Conservation (phyloP, 306 rosid genomes). For the Fagus sylvatica region DNA sequence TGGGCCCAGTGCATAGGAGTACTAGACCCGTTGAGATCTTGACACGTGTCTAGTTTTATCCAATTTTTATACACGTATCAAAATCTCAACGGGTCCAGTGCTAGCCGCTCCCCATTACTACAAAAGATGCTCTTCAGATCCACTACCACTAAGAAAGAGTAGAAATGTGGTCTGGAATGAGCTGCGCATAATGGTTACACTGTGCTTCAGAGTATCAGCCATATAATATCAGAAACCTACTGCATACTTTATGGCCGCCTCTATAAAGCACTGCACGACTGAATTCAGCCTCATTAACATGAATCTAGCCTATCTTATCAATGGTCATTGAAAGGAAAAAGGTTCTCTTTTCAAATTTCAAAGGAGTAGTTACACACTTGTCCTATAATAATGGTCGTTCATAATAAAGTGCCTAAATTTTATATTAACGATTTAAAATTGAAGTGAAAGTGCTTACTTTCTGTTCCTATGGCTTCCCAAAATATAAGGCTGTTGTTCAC, state of each 20-base stretch:
- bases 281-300: not conserved
- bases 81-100: too few relatives aligned
- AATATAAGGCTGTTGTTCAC: not conserved
- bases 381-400: too few relatives aligned
- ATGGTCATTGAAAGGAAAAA: not conserved
- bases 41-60: too few relatives aligned
- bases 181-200: not conserved
- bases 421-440: too few relatives aligned
- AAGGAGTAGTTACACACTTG: too few relatives aligned
- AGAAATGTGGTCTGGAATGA: not conserved
- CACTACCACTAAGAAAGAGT: not conserved
- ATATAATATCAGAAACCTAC: slow-evolving; percentile 3
- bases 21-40: too few relatives aligned
- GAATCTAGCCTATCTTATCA: slow-evolving; percentile 6
- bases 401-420: too few relatives aligned
- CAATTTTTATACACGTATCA: too few relatives aligned
- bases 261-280: not conserved
- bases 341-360: not conserved
- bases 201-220: not conserved
- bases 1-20: too few relatives aligned
- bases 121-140: not conserved
- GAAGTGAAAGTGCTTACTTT: too few relatives aligned
- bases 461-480: too few relatives aligned
- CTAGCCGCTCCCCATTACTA: too few relatives aligned
- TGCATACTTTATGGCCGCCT: slow-evolving; percentile 29